A percentile compares a stretch with the other conserved stretches of the same genome.
These are phyloP conservation scores for Amanita thiersii DNA, from an alignment of 768 basidiomycete genomes.

Conservation along the genomic window DNA sequence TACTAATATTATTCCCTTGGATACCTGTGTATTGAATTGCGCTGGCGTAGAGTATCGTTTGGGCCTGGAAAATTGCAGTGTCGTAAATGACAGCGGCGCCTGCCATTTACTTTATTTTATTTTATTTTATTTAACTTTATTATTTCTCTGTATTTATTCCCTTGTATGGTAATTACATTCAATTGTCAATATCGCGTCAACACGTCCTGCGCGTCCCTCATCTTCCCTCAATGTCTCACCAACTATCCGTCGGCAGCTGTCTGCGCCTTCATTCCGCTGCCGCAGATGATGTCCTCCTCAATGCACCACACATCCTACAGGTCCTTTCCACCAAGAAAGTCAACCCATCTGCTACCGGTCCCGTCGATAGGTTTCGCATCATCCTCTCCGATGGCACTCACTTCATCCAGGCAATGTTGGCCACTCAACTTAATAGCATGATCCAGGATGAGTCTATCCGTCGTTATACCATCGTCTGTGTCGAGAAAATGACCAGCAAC, in stretches of 20 bases:
- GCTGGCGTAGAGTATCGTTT: not conserved
- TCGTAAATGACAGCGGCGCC: constrained; percentile 10
- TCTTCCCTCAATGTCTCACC: constrained; percentile 27
- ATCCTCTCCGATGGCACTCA: constrained; percentile 86
- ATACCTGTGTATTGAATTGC: constrained; percentile 3
- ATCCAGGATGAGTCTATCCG: constrained; percentile 55
- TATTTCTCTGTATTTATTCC: too few species aligned
- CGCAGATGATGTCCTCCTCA: constrained; percentile 35
- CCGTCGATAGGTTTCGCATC: constrained; percentile 60
- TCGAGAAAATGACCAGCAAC: constrained; percentile 78
- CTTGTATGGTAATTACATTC: not conserved
- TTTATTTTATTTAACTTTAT: too few species aligned
- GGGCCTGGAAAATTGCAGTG: not conserved
- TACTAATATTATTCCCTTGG: constrained; percentile 3
- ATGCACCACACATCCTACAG: constrained; percentile 53
- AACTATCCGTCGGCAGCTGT: constrained; percentile 56
- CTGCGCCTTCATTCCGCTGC: constrained; percentile 35
- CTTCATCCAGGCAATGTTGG: constrained; percentile 91
- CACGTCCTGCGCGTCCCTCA: constrained; percentile 8
- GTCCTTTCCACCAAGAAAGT: constrained; percentile 82
- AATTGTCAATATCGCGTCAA: not conserved
- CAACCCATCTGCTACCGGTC: constrained; percentile 19
- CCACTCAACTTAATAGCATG: constrained; percentile 79
- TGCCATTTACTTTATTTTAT: too few species aligned
- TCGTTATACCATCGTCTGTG: constrained; percentile 59